Percentiles rank a stretch among this genome's conserved stretches.
These are phyloP conservation scores for Ampelomyces quisqualis DNA, from an alignment of 2,329 filamentous ascomycete species.

Conservation along the genomic window DNA sequence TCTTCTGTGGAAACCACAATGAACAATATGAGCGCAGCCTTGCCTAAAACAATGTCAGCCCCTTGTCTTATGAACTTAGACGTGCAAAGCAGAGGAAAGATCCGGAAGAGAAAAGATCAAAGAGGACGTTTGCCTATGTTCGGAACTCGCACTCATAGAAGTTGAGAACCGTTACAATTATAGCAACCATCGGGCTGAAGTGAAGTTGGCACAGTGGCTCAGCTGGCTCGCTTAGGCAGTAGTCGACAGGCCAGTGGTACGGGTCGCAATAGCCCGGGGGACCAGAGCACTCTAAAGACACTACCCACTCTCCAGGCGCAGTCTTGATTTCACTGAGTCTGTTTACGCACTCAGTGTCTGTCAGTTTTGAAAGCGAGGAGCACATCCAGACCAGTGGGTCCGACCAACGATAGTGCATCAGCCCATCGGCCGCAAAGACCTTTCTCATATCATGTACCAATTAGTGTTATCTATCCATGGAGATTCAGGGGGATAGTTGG, in stretches of 20 bases:
- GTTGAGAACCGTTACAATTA: neutral
- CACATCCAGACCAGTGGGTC: neutral
- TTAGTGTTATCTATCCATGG: conserved; percentile 4
- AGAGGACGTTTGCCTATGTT: too few relatives aligned
- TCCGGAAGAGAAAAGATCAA: too few relatives aligned
- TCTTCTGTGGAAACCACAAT: conserved; percentile 11
- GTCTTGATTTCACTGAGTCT: neutral
- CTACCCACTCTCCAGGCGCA: neutral
- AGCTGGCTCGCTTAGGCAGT: neutral
- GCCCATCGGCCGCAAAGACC: neutral
- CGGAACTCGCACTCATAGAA: neutral
- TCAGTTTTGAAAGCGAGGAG: neutral
- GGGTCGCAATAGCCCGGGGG: neutral
- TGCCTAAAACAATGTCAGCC: conserved; percentile 10
- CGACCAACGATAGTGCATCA: neutral
- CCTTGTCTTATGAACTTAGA: too few relatives aligned
- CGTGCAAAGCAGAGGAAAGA: too few relatives aligned
- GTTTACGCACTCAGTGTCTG: neutral
- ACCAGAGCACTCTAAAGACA: neutral
- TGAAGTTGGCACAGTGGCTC: neutral
- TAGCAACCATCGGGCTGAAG: neutral
- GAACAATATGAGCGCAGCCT: conserved; percentile 21
- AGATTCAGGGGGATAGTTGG: neutral
- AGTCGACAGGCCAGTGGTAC: neutral
- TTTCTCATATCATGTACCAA: neutral